A percentile compares a stretch with the other conserved stretches of the same genome.
Conservation (phyloP, 2,329 filamentous ascomycete genomes). For the Scopulariopsis brevicaulis region DNA sequence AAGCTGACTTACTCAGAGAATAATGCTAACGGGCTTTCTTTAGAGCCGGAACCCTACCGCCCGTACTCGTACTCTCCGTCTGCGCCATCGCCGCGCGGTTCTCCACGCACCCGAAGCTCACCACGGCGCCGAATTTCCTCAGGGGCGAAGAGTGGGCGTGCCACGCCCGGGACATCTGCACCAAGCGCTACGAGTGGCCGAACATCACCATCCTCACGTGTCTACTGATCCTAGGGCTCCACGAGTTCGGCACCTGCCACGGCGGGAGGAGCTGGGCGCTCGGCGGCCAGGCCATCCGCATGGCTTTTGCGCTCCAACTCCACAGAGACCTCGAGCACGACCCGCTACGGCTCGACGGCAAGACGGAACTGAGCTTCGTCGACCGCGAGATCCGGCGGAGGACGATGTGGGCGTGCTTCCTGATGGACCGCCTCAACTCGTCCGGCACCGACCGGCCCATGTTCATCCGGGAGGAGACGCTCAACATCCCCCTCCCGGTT, state of each 20-base stretch:
- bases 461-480: constrained; percentile 79
- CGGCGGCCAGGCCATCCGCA: constrained; percentile 86
- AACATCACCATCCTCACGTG: constrained; percentile 95
- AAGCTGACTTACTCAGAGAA: neutral
- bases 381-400: constrained; percentile 86
- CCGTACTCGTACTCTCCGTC: constrained; percentile 84
- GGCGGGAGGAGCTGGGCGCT: constrained; percentile 93
- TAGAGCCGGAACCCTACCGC: constrained; percentile 69
- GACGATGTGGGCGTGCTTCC: constrained; percentile 96
- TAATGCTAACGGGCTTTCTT: neutral
- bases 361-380: constrained; percentile 68
- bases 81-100: constrained; percentile 95
- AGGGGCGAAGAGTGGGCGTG: constrained; percentile 87
- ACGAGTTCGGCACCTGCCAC: constrained; percentile 95
- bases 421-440: constrained; percentile 97
- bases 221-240: constrained; percentile 75
- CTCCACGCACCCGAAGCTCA: constrained; percentile 75
- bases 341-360: constrained; percentile 50
- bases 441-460: constrained; percentile 87
- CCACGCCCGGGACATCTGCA: constrained; percentile 75
- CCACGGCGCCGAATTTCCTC: constrained; percentile 64
- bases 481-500: constrained; percentile 83
- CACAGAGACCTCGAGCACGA: constrained; percentile 86
- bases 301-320: constrained; percentile 91
- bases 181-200: constrained; percentile 82